phyloP scores from a whole-genome alignment of 2,329 filamentous ascomycete species.

The Ploettnerulaceae sp. region DNA sequence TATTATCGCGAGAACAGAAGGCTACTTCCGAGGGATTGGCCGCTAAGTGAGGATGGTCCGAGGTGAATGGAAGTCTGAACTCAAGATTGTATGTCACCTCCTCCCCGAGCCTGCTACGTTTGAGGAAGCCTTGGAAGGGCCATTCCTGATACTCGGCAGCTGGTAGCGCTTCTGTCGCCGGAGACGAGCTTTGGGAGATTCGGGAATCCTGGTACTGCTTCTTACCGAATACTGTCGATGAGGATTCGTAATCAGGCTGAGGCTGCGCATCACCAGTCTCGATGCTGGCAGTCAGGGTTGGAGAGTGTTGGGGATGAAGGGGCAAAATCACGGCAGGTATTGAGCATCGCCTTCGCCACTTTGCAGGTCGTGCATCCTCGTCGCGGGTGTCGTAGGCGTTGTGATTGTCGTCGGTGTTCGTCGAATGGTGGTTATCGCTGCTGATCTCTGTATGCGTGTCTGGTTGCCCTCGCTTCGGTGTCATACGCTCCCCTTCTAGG shows the following conservation, averaged over 20 bases:
- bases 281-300: no score
- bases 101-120: conserved; percentile 15
- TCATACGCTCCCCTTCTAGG: not conserved
- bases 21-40: conserved; percentile 13
- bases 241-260: not conserved
- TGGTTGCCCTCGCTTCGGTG: not conserved
- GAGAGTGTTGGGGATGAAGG: no score
- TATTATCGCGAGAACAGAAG: no score
- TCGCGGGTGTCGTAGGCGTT: conserved; percentile 10
- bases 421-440: conserved; percentile 9
- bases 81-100: conserved; percentile 14
- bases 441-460: not conserved
- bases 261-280: no score
- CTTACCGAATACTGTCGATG: not conserved
- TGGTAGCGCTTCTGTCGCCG: conserved; percentile 9
- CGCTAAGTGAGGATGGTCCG: conserved; percentile 13
- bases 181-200: not conserved
- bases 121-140: conserved; percentile 22
- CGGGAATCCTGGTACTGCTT: not conserved
- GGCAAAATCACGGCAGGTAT: no score
- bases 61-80: conserved; percentile 14
- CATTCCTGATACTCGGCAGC: conserved; percentile 20
- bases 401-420: conserved; percentile 10
- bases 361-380: conserved; percentile 19
- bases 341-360: conserved; percentile 17